These are phyloP conservation scores for Ogataea trehaloabstinens DNA, from an alignment of 805 yeast genomes.

Conservation along the genomic window DNA sequence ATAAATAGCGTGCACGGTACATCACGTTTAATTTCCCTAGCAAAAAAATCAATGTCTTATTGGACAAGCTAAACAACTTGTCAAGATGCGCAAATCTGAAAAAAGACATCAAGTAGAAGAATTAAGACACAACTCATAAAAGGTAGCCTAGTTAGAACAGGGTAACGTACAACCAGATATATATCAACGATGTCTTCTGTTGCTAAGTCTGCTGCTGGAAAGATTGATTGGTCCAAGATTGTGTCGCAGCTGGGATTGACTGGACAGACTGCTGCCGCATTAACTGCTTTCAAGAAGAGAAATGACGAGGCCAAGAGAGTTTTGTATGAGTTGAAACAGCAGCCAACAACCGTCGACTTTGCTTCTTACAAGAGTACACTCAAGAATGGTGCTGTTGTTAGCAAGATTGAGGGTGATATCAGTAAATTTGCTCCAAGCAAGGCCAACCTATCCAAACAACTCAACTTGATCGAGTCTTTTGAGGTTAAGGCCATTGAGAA, in stretches of 20 bases:
- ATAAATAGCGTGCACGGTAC: no score
- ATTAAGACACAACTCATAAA: no score
- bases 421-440: conserved; percentile 76
- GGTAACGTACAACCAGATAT: no score
- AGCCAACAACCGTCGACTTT: conserved; percentile 79
- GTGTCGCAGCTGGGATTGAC: conserved; percentile 85
- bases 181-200: conserved; percentile 21
- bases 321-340: conserved; percentile 65
- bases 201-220: conserved; percentile 66
- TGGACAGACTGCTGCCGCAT: conserved; percentile 85
- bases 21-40: no score
- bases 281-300: conserved; percentile 95
- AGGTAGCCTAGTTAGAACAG: no score
- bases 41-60: no score
- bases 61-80: no score
- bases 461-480: conserved; percentile 88
- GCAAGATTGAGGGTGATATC: conserved; percentile 77
- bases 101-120: no score
- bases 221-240: conserved; percentile 94
- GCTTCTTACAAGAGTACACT: conserved; percentile 72
- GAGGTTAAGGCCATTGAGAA: conserved; percentile 94
- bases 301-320: conserved; percentile 94
- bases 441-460: conserved; percentile 82
- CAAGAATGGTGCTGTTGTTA: conserved; percentile 77
- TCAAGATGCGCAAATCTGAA: no score